phyloP scores from a whole-genome alignment of 1,139 yeast species.

The Candida sp. region DNA sequence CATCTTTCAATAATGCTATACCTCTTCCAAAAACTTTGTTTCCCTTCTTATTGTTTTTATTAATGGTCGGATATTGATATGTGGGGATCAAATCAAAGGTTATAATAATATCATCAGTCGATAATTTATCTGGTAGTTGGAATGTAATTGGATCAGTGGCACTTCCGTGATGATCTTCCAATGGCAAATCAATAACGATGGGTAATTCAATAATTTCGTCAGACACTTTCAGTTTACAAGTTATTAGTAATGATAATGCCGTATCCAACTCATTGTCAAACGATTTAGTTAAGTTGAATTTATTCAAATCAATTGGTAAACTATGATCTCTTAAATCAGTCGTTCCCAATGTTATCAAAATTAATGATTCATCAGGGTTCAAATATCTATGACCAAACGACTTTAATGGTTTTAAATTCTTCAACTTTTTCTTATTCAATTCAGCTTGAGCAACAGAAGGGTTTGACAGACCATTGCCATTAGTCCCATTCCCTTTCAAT shows the following conservation, averaged over 20 bases:
- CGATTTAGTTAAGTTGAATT: slow-evolving; percentile 61
- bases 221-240: slow-evolving; percentile 45
- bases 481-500: slow-evolving; percentile 21
- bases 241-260: slow-evolving; percentile 74
- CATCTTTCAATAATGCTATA: slow-evolving; percentile 66
- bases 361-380: slow-evolving; percentile 58
- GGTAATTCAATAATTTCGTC: slow-evolving; percentile 58
- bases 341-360: slow-evolving; percentile 82
- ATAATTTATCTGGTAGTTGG: slow-evolving; percentile 49
- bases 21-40: slow-evolving; percentile 77
- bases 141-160: slow-evolving; percentile 84
- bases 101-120: slow-evolving; percentile 55
- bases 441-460: slow-evolving; percentile 22
- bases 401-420: slow-evolving; percentile 53
- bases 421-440: slow-evolving; percentile 12
- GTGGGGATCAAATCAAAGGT: slow-evolving; percentile 94
- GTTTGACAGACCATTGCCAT: slow-evolving; percentile 10
- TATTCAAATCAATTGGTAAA: slow-evolving; percentile 67
- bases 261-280: slow-evolving; percentile 85
- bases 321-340: slow-evolving; percentile 66
- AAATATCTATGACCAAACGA: slow-evolving; percentile 86
- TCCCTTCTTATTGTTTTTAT: slow-evolving; percentile 13
- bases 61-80: slow-evolving; percentile 43
- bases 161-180: slow-evolving; percentile 73
- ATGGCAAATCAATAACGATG: slow-evolving; percentile 72